Evolutionary conservation across 139 green algal genomes (phyloP).

Genomic region (Picochlorum sp.): DNA sequence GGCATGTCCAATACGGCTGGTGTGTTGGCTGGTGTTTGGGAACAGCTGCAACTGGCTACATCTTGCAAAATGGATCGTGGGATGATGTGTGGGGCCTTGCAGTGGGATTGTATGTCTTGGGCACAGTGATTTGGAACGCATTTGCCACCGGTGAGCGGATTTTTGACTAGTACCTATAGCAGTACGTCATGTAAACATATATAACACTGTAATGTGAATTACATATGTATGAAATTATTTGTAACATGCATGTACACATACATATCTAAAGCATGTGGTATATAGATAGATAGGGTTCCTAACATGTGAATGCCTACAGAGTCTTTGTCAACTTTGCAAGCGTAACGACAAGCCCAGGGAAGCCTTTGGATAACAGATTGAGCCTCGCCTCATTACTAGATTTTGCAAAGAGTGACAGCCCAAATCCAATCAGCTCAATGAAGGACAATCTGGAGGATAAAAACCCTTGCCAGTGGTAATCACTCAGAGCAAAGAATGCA

Average conservation of each 20-base stretch:
- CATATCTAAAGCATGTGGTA: no score
- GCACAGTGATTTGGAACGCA: constrained; percentile 85
- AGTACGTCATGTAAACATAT: not conserved
- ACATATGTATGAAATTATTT: no score
- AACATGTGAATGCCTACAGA: not conserved
- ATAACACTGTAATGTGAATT: not conserved
- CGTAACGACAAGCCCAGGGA: constrained; percentile 62
- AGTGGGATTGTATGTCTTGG: constrained; percentile 86
- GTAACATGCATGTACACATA: no score
- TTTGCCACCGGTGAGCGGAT: constrained; percentile 82
- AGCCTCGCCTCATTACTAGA: constrained; percentile 51
- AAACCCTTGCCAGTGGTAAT: constrained; percentile 94
- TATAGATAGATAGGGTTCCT: no score
- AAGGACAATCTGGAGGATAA: constrained; percentile 78
- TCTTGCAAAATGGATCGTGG: constrained; percentile 68
- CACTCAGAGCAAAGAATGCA: constrained; percentile 88
- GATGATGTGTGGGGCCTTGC: constrained; percentile 76
- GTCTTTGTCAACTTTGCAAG: constrained; percentile 36
- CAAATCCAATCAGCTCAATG: constrained; percentile 74
- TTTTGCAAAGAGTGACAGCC: constrained; percentile 74
- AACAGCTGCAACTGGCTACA: constrained; percentile 77
- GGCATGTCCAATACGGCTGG: constrained; percentile 95
- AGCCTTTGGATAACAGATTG: constrained; percentile 60
- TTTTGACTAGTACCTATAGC: constrained; percentile 54
- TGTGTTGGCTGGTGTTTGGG: constrained; percentile 91